Evolutionary conservation across 331 rosid species (phyloP).

Genomic region (Arachis monticola): DNA sequence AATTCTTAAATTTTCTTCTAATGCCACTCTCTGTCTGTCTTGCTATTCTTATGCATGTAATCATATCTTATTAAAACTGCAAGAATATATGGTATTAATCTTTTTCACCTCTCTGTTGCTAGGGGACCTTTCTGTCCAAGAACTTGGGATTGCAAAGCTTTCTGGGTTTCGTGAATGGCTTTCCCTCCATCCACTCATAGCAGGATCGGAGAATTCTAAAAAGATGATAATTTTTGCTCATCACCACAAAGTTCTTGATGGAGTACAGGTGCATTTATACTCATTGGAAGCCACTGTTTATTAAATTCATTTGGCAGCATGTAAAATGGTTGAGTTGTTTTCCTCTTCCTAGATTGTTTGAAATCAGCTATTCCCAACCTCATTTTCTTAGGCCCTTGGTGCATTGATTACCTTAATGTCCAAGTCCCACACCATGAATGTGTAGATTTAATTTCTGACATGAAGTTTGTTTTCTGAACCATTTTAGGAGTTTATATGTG

Average conservation of each 20-base stretch:
- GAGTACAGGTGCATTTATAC: slow-evolving; percentile 70
- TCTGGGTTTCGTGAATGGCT: slow-evolving; percentile 93
- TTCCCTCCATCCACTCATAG: slow-evolving; percentile 77
- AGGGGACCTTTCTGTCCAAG: slow-evolving; percentile 76
- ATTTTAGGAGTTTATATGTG: slow-evolving; percentile 76
- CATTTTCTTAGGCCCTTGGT: slow-evolving; percentile 9
- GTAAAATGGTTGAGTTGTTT: slow-evolving; percentile 13
- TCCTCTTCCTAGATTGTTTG: neutral
- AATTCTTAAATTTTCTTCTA: too few relatives aligned
- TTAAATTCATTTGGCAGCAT: slow-evolving; percentile 8
- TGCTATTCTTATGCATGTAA: neutral
- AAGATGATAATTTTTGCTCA: slow-evolving; percentile 95
- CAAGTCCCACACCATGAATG: neutral
- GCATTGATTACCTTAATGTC: slow-evolving; percentile 24
- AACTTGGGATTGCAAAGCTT: slow-evolving; percentile 90
- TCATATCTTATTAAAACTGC: slow-evolving; percentile 13
- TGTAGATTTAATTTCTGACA: slow-evolving; percentile 19
- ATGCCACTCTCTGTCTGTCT: too few relatives aligned
- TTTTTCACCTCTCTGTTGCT: slow-evolving; percentile 32
- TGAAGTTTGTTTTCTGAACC: slow-evolving; percentile 35
- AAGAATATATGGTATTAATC: slow-evolving; percentile 12
- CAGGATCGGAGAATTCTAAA: slow-evolving; percentile 63
- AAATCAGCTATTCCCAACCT: slow-evolving; percentile 14
- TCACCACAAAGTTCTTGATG: slow-evolving; percentile 92
- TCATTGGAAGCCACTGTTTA: slow-evolving; percentile 35